Evolutionary conservation across 2,329 filamentous ascomycete species (phyloP).

Genomic region (Fusarium sublunatum): DNA sequence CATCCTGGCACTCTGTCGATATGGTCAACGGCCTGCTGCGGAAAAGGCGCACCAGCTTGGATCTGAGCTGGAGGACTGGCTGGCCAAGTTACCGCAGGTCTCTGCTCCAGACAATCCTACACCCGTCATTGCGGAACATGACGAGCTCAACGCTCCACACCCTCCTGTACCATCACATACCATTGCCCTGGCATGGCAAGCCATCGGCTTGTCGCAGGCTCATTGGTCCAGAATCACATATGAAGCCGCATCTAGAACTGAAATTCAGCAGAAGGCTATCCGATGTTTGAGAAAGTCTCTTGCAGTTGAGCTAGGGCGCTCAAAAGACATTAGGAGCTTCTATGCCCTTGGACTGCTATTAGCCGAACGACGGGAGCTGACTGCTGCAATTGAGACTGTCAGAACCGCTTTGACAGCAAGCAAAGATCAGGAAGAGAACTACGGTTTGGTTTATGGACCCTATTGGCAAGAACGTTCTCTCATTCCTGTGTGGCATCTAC

Average conservation of each 20-base stretch:
- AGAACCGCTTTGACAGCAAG: constrained; percentile 78
- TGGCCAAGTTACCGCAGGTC: constrained; percentile 67
- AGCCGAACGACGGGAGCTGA: constrained; percentile 85
- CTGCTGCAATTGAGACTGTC: constrained; percentile 82
- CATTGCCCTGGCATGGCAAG: constrained; percentile 80
- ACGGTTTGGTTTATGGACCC: constrained; percentile 58
- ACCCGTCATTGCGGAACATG: constrained; percentile 48
- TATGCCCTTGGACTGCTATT: constrained; percentile 88
- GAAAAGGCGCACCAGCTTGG: constrained; percentile 82
- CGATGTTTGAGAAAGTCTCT: constrained; percentile 79
- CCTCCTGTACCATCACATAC: constrained; percentile 66
- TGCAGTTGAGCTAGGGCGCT: constrained; percentile 71
- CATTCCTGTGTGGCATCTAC: constrained; percentile 90
- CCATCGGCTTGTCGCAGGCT: constrained; percentile 85
- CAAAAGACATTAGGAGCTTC: constrained; percentile 78
- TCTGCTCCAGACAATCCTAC: constrained; percentile 45
- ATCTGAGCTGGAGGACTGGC: constrained; percentile 77
- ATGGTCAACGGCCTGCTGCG: constrained; percentile 78
- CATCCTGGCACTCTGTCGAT: constrained; percentile 83
- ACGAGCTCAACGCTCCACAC: constrained; percentile 51
- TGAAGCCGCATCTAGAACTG: constrained; percentile 75
- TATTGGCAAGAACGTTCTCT: constrained; percentile 73
- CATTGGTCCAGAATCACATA: constrained; percentile 88
- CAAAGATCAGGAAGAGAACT: constrained; percentile 59
- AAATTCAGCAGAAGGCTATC: constrained; percentile 82